Percentiles rank a stretch among this genome's conserved stretches.
These are phyloP conservation scores for Osmanthus fragrans DNA, from an alignment of 257 asterid genomes.

Conservation along the genomic window DNA sequence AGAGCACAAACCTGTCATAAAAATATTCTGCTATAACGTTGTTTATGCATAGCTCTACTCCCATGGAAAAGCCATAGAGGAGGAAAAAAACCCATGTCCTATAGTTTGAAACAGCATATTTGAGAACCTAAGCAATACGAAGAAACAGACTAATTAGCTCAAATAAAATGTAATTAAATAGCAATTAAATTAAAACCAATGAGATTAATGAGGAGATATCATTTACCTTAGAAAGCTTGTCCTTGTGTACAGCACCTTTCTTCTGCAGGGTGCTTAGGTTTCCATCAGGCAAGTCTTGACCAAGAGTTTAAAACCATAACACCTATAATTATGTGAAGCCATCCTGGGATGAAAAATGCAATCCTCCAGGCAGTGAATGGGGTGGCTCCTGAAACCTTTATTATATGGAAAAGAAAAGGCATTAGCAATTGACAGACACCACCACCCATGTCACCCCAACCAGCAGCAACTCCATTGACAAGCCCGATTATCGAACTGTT, in stretches of 20 bases:
- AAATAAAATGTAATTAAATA: slow-evolving; percentile 24
- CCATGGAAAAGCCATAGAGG: slow-evolving; percentile 53
- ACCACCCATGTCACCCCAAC: slow-evolving; percentile 60
- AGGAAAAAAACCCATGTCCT: slow-evolving; percentile 45
- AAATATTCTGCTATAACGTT: slow-evolving; percentile 59
- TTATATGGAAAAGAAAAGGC: slow-evolving; percentile 44
- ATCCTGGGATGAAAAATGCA: slow-evolving; percentile 44
- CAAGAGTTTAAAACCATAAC: slow-evolving; percentile 37
- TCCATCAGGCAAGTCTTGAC: slow-evolving; percentile 52
- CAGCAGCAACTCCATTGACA: slow-evolving; percentile 47
- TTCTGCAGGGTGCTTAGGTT: slow-evolving; percentile 40
- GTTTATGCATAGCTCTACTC: slow-evolving; percentile 46
- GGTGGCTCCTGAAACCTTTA: slow-evolving; percentile 34
- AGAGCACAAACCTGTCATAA: slow-evolving; percentile 44
- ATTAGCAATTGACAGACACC: slow-evolving; percentile 46
- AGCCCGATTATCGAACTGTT: slow-evolving; percentile 41
- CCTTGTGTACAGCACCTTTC: slow-evolving; percentile 43
- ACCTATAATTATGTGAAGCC: slow-evolving; percentile 41
- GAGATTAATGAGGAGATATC: not conserved
- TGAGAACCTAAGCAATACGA: slow-evolving; percentile 36
- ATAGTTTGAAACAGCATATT: slow-evolving; percentile 46
- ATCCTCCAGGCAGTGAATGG: slow-evolving; percentile 52
- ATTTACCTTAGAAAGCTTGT: slow-evolving; percentile 42
- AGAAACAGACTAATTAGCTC: slow-evolving; percentile 22
- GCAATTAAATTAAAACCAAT: not conserved